Base-by-base conservation (phyloP, 2,329 filamentous ascomycete species). In the Sporothrix euskadiensis region DNA sequence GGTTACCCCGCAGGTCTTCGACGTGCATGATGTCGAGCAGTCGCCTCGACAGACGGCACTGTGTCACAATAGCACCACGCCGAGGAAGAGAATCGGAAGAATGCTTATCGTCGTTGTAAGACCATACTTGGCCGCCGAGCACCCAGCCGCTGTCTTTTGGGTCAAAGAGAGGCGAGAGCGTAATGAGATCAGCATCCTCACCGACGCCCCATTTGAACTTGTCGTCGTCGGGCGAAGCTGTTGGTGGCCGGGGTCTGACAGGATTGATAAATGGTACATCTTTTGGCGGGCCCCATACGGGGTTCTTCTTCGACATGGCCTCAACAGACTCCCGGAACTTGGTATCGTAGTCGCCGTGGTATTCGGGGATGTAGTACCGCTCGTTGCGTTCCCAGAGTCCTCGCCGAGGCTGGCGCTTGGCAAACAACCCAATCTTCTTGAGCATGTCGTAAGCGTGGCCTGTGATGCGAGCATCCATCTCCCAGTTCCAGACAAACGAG, bases 401-500 rank as follows among this genome's bases (percentile, higher is more conserved):
- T 78, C 90, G 90, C 73, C 91, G 88, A 9, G 91, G 91, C 80
- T 93, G 91, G 75, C 85, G 86, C 80, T 86, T 87, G 35, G 88
- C 88, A 82, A 92, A 93, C 1, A 85, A 81, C 30, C 83, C 82
- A 8, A 94, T 81, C 75, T 90, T 90, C 77, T 91, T 87, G 59
- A 94, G 87, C 76, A 95, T 88, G 77, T 95, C 91, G 81, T 95
- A 94, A 82, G 94, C 90, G 76, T 96, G 92, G 9, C 93, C 93
- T 0, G 90, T 93, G 78, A 92, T 91, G 66, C 93, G 87, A 44
- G 91, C 90, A 79, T 96, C 92, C 82, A 94, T 92, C 79, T 96
- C 93, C 92, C 92, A 94, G 80, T 95, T 94, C 92, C 93, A 96
- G 77, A 94, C 86, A 78, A 88, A 94, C 77, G 94, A 91, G 76